These are phyloP conservation scores for Phytophthora pseudosyringae DNA, from an alignment of 352 stramenopile species.

Conservation along the genomic window DNA sequence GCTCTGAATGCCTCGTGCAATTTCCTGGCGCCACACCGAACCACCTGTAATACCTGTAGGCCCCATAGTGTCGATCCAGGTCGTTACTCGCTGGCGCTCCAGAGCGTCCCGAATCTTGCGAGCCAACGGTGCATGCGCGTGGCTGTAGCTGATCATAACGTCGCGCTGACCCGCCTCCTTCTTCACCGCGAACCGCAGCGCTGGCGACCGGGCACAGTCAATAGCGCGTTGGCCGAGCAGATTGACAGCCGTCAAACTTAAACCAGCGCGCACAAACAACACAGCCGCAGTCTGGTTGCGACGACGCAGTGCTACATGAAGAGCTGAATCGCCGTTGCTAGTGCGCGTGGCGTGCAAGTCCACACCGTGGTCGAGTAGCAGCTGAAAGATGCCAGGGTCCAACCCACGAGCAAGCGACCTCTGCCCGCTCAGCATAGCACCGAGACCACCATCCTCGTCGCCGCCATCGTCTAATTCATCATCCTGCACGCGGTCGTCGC, in stretches of 20 bases:
- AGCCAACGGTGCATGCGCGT: constrained; percentile 73
- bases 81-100: constrained; percentile 77
- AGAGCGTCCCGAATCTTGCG: constrained; percentile 72
- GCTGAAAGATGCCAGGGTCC: constrained; percentile 60
- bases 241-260: constrained; percentile 72
- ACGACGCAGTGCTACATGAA: constrained; percentile 76
- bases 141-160: constrained; percentile 90
- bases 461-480: constrained; percentile 33
- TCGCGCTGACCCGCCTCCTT: constrained; percentile 84
- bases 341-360: constrained; percentile 63
- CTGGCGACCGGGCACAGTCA: constrained; percentile 70
- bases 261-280: constrained; percentile 69
- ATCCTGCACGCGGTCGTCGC: constrained; percentile 28
- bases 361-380: constrained; percentile 55
- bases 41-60: constrained; percentile 83
- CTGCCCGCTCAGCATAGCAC: constrained; percentile 27
- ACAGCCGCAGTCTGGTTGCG: constrained; percentile 74
- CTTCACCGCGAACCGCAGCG: constrained; percentile 84
- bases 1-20: constrained; percentile 75
- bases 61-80: constrained; percentile 89
- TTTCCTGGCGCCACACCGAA: constrained; percentile 83
- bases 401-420: constrained; percentile 43
- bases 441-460: constrained; percentile 32
- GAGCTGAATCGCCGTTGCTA: constrained; percentile 72
- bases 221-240: constrained; percentile 71